phyloP scores from a whole-genome alignment of 2,329 filamentous ascomycete genomes.

The Colletotrichum lini region DNA sequence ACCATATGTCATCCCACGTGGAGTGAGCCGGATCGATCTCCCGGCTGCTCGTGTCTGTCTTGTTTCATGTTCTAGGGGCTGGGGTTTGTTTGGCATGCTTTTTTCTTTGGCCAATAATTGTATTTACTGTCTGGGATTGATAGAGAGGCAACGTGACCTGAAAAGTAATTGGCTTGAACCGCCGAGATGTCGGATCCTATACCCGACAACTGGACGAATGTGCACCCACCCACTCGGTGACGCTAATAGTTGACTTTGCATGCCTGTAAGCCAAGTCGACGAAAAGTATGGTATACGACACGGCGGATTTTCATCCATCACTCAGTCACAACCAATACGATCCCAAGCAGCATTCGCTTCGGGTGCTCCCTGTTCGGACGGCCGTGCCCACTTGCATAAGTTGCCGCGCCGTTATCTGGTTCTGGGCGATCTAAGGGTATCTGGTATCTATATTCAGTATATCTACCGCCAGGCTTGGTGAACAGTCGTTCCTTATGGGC shows the following conservation, averaged over 20 bases:
- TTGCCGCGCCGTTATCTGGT: no score
- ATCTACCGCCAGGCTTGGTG: background rate
- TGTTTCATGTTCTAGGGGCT: constrained; percentile 15
- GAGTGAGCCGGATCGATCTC: constrained; percentile 19
- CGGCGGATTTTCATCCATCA: no score
- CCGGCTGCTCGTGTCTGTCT: constrained; percentile 9
- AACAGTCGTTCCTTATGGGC: background rate
- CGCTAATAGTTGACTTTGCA: no score
- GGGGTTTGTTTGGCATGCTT: constrained; percentile 20
- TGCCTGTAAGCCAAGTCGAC: no score
- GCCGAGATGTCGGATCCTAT: background rate
- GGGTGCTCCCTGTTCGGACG: no score
- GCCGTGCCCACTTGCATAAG: no score
- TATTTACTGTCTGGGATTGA: constrained; percentile 36
- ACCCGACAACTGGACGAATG: background rate
- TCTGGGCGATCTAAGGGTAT: no score
- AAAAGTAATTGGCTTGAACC: constrained; percentile 34
- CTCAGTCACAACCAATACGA: no score
- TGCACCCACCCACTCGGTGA: background rate
- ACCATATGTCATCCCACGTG: constrained; percentile 52
- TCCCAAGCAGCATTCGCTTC: no score
- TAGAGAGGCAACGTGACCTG: constrained; percentile 27
- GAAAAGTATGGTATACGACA: no score
- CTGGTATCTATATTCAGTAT: no score
- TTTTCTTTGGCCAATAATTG: constrained; percentile 27